Base-by-base conservation (phyloP, 805 yeast species). In the Sungouiozyma intestinalis region DNA sequence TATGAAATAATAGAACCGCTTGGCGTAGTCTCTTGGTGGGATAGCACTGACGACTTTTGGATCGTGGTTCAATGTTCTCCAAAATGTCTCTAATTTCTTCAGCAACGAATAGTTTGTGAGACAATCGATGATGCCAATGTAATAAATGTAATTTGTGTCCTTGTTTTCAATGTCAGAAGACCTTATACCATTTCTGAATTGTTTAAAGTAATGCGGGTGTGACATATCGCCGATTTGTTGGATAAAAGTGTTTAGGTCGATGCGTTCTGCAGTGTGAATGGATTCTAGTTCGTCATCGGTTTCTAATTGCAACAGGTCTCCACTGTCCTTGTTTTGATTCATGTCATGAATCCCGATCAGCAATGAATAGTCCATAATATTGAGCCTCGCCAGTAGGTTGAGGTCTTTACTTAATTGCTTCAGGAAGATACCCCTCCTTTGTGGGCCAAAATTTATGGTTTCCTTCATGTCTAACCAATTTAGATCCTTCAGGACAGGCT, bases 281-380 rank as follows among this genome's bases (percentile, higher is more conserved):
- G 29, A 24, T 24, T 24, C 29, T 24, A 24, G 29, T 24, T n/a
- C n/a, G n/a, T 27, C 21, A 27, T 21, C 20, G 36, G 7, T 41
- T 18, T 40, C 44, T 16, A 18, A 9, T 18, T 18, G 43, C 20
- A 19, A 51, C 39, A 33, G 21, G 16, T 40, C 43, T 16, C n/a
- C 16, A 8, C 16, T 16, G 27, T 19, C 33, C 20, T 24, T 40
- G 24, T 13, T 34, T 11, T 18, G 19, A 27, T 19, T 19, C 46
- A 81, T 66, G 57, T 88, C 92, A 57, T 86, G 97, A 27, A 88
- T 72, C 1, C 98, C 99, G 36, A 94, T 64, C 38, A 92, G 66
- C 47, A 92, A 68, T 0, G 97, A 87, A 62, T 94, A 92, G 60
- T 92, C 99, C 99, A 92, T 92, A 31, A 85, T 88, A 52, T 87